Evolutionary conservation across 1,284 basidiomycete species (phyloP), one percentile per base, ranked within the genome.

Genomic region (Neolentinus lepideus): DNA sequence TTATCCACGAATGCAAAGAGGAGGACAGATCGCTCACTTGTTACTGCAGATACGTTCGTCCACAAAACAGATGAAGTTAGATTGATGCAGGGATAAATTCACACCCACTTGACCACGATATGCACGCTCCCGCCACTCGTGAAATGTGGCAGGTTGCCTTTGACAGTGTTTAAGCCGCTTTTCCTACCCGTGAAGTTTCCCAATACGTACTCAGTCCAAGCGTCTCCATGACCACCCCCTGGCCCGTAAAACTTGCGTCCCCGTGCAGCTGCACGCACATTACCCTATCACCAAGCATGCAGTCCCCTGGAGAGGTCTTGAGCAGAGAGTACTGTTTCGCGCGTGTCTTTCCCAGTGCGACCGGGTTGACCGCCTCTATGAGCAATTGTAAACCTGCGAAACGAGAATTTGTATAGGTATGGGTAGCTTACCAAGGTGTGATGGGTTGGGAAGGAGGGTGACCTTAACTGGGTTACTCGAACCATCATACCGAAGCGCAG

Each of bases 241-340:
- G 93, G 0, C 92, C 93, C 0, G 86, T 82, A 64, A 95, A 94
- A 53, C 89, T 92, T 1, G 90, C 92, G 67, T 95, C 93, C 0
- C 93, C 93, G 61, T 95, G 93, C 33, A 96, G 69, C 64, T 94
- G 91, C 0, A 95, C 85, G 61, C 88, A 92, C 79, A 95, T 86
- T 2, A 88, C 92, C 61, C 78, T 84, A 65, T 94, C 90, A 1
- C 92, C 92, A 0, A 94, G 79, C 66, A 82, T 81, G 65, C 91
- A 93, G 52, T 88, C 84, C 1, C 75, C 73, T 0, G 79, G 75
- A 0, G 80, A 80, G 0, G 74, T 75, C 67, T 87, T 88, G 54
- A 94, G 76, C 12, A 94, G 78, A 8, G 89, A 80, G 67, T 90
- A 94, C 69, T 97, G 94, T 68, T 96, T 92, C 1, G 93, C 93